A percentile compares a stretch with the other conserved stretches of the same genome.
Evolutionary conservation across 805 yeast species (phyloP).

Genomic region (Metahyphopichia silvanorum): DNA sequence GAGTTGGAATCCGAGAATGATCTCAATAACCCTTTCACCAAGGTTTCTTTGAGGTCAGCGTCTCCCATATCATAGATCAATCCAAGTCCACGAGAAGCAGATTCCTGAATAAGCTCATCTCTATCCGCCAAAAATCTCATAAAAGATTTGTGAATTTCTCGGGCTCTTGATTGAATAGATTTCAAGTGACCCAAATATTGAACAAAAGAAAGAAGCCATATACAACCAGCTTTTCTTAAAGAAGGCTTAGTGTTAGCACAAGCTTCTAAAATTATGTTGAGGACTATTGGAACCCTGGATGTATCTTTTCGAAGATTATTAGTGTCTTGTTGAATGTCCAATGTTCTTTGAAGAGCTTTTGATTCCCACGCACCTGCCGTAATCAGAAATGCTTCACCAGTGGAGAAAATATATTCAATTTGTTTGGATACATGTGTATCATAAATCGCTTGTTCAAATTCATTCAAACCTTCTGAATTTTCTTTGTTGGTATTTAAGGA

Average conservation of each 20-base stretch:
- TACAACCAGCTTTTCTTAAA: conserved; percentile 70
- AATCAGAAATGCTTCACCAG: conserved; percentile 81
- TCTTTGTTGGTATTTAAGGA: conserved; percentile 28
- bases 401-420: conserved; percentile 68
- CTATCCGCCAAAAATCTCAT: conserved; percentile 75
- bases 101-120: conserved; percentile 87
- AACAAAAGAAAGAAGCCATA: conserved; percentile 79
- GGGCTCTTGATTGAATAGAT: conserved; percentile 38
- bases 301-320: conserved; percentile 13
- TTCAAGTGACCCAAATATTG: conserved; percentile 63
- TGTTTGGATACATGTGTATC: conserved; percentile 66
- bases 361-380: conserved; percentile 78
- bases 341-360: conserved; percentile 43
- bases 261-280: conserved; percentile 49
- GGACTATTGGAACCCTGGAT: conserved; percentile 27
- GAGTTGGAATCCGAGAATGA: conserved; percentile 73
- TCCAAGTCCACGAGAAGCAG: conserved; percentile 86
- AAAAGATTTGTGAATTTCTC: conserved; percentile 70
- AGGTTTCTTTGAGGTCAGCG: conserved; percentile 58
- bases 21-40: conserved; percentile 67
- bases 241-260: conserved; percentile 70
- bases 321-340: conserved; percentile 49
- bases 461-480: conserved; percentile 15
- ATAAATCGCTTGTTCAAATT: conserved; percentile 46
- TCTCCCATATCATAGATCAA: conserved; percentile 78